Conservation (phyloP, 2,329 filamentous ascomycete species). For the Sarocladium oryzae region DNA sequence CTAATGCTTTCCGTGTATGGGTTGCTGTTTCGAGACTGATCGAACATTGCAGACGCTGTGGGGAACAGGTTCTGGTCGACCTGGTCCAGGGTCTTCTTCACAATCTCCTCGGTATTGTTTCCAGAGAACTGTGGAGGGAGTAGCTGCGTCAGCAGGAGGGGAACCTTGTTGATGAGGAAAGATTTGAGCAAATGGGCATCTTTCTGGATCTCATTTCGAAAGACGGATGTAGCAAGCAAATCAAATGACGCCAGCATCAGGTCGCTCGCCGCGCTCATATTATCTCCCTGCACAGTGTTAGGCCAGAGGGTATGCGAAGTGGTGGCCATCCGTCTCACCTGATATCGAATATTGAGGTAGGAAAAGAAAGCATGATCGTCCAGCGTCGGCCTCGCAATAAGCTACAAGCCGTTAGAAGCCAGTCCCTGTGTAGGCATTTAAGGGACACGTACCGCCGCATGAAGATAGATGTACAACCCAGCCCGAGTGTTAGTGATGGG, state of each 20-base stretch:
- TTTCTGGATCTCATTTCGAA: slow-evolving; percentile 51
- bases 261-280: slow-evolving; percentile 71
- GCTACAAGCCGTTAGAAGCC: slow-evolving; percentile 80
- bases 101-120: slow-evolving; percentile 66
- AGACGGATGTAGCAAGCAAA: slow-evolving; percentile 78
- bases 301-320: slow-evolving; percentile 10
- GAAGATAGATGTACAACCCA: slow-evolving; percentile 79
- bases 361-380: slow-evolving; percentile 74
- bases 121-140: slow-evolving; percentile 64
- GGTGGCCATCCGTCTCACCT: slow-evolving; percentile 40
- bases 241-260: slow-evolving; percentile 87
- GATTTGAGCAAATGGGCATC: slow-evolving; percentile 72
- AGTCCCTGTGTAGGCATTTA: slow-evolving; percentile 55
- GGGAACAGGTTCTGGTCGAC: slow-evolving; percentile 74
- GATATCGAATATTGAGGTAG: slow-evolving; percentile 79
- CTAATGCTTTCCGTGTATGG: slow-evolving; percentile 52
- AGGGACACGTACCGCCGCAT: slow-evolving; percentile 59
- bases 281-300: slow-evolving; percentile 52
- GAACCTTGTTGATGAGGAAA: slow-evolving; percentile 69
- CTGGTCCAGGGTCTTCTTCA: slow-evolving; percentile 66
- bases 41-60: slow-evolving; percentile 52
- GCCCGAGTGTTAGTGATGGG: slow-evolving; percentile 70
- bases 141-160: slow-evolving; percentile 43
- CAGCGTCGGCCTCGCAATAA: slow-evolving; percentile 60
- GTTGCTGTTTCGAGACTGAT: slow-evolving; percentile 50